Evolutionary conservation across 208 protist genomes (phyloP), one percentile per base, ranked within the genome.

Genomic region (Naegleria lovaniensis): DNA sequence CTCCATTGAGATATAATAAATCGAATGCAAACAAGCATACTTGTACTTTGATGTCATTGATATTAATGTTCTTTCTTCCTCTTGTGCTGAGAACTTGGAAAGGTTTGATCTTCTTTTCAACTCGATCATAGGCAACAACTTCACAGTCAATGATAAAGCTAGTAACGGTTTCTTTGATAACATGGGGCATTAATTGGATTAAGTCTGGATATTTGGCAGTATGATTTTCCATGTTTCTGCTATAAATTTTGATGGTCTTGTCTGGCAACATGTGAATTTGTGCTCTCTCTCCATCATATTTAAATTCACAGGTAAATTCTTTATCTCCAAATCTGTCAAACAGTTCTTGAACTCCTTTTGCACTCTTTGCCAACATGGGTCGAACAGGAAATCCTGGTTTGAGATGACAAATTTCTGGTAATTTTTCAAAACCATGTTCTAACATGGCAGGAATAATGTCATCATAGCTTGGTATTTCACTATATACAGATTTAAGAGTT

Each of bases 201-300:
- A 67, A 88, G 16, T 79, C 29, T 15, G 16, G 16, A 79, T 79
- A 79, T 58, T 88, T 39, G 29, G 6, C 25, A 9, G 29, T 36
- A 33, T 79, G 29, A 13, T 79, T 36, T 79, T 79, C 67, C 29
- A 79, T 36, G 7, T 29, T 36, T 79, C 67, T 79, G 36, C 67
- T 79, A 33, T 36, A 79, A 79, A 29, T 36, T 36, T 79, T 79
- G 16, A 79, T 36, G 7, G 67, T 36, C 25, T 79, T 79, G 9
- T 36, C 67, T 29, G 16, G 16, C 19, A 79, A 1, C 16, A 36
- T 36, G 67, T 79, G 67, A 15, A 79, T 29, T 79, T 36, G 29
- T 19, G 97, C 97, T 5, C 99, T 93, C 95, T 99, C 98, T 22
- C 99, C 99, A 94, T 99, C 99, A 93, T 99, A 99, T 94, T 99